Base-by-base conservation (phyloP, 345 rosid species). In the Bruguiera sexangula region DNA sequence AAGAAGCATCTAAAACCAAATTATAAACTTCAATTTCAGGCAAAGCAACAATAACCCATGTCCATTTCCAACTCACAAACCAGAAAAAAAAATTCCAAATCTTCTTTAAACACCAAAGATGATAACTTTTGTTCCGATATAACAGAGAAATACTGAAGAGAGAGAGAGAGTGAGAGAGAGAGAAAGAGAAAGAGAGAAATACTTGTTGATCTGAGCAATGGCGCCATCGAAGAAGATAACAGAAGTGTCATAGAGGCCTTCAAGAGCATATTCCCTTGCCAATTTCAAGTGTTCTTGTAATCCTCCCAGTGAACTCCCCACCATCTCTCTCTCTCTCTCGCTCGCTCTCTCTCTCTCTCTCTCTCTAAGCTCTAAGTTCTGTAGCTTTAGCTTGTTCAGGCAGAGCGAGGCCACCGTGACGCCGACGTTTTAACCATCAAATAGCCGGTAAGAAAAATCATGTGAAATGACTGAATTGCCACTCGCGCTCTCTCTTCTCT, bases 201-300 rank as follows among this genome's bases (percentile, higher is more conserved):
- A 91, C 83, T 86, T 86, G 87, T 88, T 85, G 87, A 92, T 86
- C 86, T 86, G 95, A 71, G 87, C 98, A 81, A 86, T 65, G 77
- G 90, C 85, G 54, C 98, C 98, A 74, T 94, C 89, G 83, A 91
- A 89, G 93, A 95, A 92, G 88, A 95, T 95, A 65, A 89, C 76
- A 43, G 99, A 86, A 61, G 98, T 92, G 66, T 95, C 99, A 66
- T 92, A 90, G 29, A 92, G 86, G 48, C 99, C 99, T 83, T 95
- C 98, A 20, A 90, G 78, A 31, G 99, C 98, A 67, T 95, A 95
- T 65, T 92, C 98, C 77, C 97, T 81, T 1, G 98, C 99, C 80
- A 92, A 80, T 76, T 90, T 95, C 89, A 92, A 80, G 89, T 95
- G 97, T 77, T 92, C 99, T 77, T 92, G 99, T 61, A 95, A 73